Evolutionary conservation across 306 rosid species (phyloP).

Genomic region (Rosa rugosa): DNA sequence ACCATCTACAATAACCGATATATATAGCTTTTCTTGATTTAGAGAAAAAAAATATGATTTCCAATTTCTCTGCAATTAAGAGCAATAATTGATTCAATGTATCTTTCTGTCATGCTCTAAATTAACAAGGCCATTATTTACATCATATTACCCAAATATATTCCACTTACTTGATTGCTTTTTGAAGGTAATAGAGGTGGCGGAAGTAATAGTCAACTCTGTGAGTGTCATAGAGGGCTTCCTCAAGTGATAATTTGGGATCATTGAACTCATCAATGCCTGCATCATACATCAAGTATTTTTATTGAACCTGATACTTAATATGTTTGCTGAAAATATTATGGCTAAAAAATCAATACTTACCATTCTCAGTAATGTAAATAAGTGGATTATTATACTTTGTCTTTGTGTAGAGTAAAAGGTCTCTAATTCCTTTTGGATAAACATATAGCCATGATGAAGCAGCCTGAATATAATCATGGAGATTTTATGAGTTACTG

Average conservation of each 20-base stretch:
- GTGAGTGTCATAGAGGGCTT: conserved; percentile 28
- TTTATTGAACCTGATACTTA: no score
- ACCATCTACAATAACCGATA: no score
- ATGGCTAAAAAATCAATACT: no score
- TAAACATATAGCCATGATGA: conserved; percentile 41
- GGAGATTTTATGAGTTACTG: neutral
- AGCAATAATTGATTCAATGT: no score
- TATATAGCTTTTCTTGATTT: no score
- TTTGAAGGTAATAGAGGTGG: conserved; percentile 43
- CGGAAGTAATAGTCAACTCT: conserved; percentile 47
- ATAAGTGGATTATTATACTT: no score
- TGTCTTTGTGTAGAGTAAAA: conserved; percentile 44
- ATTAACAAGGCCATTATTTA: neutral
- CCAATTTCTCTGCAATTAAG: no score
- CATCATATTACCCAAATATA: neutral
- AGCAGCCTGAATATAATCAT: conserved; percentile 17
- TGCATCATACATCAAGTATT: conserved; percentile 3
- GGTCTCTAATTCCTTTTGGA: conserved; percentile 53
- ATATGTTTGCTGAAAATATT: no score
- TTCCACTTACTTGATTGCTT: conserved; percentile 50
- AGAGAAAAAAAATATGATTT: no score
- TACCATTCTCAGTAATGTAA: no score
- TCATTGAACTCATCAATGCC: conserved; percentile 59
- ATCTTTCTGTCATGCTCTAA: no score
- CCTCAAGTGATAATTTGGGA: conserved; percentile 34